Conservation (phyloP, 2,329 filamentous ascomycete genomes). For the Phialocephala subalpina region DNA sequence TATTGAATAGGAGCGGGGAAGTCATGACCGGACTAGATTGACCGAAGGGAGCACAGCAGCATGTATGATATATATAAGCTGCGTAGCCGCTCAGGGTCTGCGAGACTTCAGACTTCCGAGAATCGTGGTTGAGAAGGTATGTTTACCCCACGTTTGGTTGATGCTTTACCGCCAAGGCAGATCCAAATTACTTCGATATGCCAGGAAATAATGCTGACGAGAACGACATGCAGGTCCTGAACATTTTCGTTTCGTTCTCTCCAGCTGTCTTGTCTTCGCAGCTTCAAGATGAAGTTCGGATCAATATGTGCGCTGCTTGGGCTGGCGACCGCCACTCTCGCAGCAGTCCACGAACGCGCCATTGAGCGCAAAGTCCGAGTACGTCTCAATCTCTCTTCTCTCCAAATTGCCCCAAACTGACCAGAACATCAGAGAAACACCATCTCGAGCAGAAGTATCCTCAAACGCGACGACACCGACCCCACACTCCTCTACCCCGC, state of each 20-base stretch:
- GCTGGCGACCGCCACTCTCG: constrained; percentile 29
- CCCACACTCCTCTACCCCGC: constrained; percentile 41
- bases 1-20: neutral
- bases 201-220: constrained; percentile 20
- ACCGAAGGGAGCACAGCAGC: neutral
- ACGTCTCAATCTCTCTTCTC: neutral
- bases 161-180: neutral
- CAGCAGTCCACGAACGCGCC: constrained; percentile 22
- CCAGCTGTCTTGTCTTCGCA: neutral
- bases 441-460: constrained; percentile 21
- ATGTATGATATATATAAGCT: neutral
- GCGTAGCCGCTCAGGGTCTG: neutral
- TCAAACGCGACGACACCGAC: constrained; percentile 35
- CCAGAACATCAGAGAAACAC: constrained; percentile 33
- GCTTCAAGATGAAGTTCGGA: constrained; percentile 31
- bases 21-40: neutral
- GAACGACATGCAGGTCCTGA: constrained; percentile 3
- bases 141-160: neutral
- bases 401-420: constrained; percentile 5
- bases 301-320: constrained; percentile 30
- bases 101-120: neutral
- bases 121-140: neutral
- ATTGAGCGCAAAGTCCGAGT: constrained; percentile 35
- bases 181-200: neutral
- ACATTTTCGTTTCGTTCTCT: neutral